Evolutionary conservation across 2,329 filamentous ascomycete species (phyloP).

Genomic region (Penicillium sp.): DNA sequence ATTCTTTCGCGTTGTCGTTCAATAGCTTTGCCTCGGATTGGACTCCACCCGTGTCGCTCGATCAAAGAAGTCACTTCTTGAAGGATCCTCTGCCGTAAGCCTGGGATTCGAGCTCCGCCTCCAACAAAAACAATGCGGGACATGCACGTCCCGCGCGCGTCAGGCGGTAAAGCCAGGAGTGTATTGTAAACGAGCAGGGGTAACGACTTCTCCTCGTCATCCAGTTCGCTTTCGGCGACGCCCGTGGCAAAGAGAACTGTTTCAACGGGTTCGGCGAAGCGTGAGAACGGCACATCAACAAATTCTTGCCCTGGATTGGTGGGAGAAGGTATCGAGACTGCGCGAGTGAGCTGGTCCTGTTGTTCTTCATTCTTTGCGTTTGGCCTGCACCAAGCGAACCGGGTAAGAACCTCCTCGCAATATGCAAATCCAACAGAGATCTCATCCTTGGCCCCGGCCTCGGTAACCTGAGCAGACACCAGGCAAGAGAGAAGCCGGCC

Average conservation of each 20-base stretch:
- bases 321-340: conserved; percentile 48
- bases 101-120: conserved; percentile 75
- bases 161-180: conserved; percentile 74
- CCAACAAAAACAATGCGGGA: conserved; percentile 85
- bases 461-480: conserved; percentile 26
- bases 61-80: conserved; percentile 72
- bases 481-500: conserved; percentile 46
- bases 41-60: conserved; percentile 72
- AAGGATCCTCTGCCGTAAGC: conserved; percentile 74
- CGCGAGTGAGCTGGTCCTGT: conserved; percentile 30
- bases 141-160: conserved; percentile 84
- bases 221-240: conserved; percentile 61
- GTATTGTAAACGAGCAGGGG: conserved; percentile 74
- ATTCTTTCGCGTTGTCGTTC: conserved; percentile 52
- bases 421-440: conserved; percentile 68
- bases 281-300: conserved; percentile 66
- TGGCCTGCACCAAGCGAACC: conserved; percentile 73
- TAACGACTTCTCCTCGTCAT: conserved; percentile 83
- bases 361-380: conserved; percentile 8
- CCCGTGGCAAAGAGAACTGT: conserved; percentile 67
- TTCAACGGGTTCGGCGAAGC: conserved; percentile 74
- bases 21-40: conserved; percentile 69
- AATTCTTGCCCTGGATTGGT: conserved; percentile 44
- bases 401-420: conserved; percentile 75
- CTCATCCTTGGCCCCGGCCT: conserved; percentile 36